Base-by-base conservation (phyloP, 2,329 filamentous ascomycete genomes). In the Hypoxylon sp. region DNA sequence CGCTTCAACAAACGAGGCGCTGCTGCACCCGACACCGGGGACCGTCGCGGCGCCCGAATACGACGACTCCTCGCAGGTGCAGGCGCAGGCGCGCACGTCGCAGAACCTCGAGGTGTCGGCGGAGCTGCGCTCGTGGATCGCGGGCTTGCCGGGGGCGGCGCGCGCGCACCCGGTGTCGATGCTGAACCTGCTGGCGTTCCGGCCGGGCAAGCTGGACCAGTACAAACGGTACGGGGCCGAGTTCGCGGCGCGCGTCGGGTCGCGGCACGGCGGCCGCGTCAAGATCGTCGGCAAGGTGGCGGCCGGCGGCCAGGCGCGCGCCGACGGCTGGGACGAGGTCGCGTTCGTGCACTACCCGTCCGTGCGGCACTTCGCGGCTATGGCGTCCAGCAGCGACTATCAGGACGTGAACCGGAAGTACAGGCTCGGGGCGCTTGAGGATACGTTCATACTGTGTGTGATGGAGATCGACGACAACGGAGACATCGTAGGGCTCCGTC, bases 311-410 rank as follows among this genome's bases (percentile, higher is more conserved):
- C 50, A 58, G 20, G 56, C 53, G 9, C 50, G 42, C 17, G 56
- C 60, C 41, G 73, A 71, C 10, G 73, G 73, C 48, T 88, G 86
- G 85, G 82, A 88, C 69, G 85, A 88, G 72, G 78, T 88, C 59
- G 85, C 85, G 0, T 75, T 88, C 38, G 86, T 85, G 52, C 85
- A 88, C 73, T 88, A 88, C 71, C 85, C 86, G 2, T 85, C 79
- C 47, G 81, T 88, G 29, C 62, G 71, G 59, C 84, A 88, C 70
- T 88, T 88, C 67, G 81, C 81, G 38, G 83, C 86, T 67, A 88
- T 71, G 70, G 62, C 66, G 1, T 56, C 56, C 13, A 65, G 59
- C 33, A 43, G 24, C 3, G 66, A 68, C 18, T 70, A 70, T 17
- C 68, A 70, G 41, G 65, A 67, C 7, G 58, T 65, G 21, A 69